Evolutionary conservation across 768 basidiomycete species (phyloP), one percentile per base, ranked within the genome.

Genomic region (Xerocomellus chrysenteron): DNA sequence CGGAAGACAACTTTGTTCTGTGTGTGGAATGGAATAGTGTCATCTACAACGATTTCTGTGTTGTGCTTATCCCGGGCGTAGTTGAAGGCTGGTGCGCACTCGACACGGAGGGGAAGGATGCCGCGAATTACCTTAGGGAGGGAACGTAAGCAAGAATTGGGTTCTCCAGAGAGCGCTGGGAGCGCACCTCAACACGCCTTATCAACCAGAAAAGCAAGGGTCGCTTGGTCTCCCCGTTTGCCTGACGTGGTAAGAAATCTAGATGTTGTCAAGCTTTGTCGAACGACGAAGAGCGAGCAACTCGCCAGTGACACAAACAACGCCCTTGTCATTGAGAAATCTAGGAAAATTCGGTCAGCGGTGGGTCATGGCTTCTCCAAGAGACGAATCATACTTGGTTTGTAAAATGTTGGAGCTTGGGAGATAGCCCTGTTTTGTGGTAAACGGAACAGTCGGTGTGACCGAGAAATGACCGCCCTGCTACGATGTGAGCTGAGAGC

Each of bases 61-160:
- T 78, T 82, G 71, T 98, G 96, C 3, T 77, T 47, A 47, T 85
- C 81, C 13, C 89, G 81, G 1, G 93, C 94, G 65, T 99, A 99
- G 72, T 97, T 88, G 83, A 99, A 99, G 0, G 94, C 96, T 0
- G 96, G 96, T 0, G 92, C 93, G 64, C 92, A 94, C 75, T 98
- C 92, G 72, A 98, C 80, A 55, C 83, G 79, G 51, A 96, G 77
- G 0, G 91, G 86, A 33, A 97, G 76, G 8, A 68, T 80, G 1
- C 96, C 96, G 17, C 96, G 88, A 61, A 98, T 84, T 56, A 92
- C 88, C 77, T 89, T 32, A 43, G 0, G 12, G 44, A 49, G 11
- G 42, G n/a, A 37, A 28, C 8, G 14, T 49, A 4, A 57, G 9
- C 10, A 2, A 37, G 12, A 32, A 44, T 10, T 21, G 17, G 10